phyloP scores from a whole-genome alignment of 225 moss, liverwort and hornwort species.

The Rhytidiadelphus loreus region DNA sequence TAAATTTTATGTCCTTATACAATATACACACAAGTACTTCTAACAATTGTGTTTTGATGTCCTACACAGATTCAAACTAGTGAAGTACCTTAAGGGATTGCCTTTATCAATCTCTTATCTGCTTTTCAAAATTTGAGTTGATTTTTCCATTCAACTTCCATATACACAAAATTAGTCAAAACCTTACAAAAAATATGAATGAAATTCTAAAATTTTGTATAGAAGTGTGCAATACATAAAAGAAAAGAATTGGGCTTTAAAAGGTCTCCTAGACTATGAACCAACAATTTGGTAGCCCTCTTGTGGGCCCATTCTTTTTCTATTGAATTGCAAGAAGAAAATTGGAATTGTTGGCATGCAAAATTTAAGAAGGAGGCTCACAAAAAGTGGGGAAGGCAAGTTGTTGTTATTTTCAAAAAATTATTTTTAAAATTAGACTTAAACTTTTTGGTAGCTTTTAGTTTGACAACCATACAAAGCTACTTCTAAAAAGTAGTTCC shows the following conservation, averaged over 20 bases:
- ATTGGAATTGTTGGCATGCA: not conserved
- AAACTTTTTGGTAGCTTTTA: not conserved
- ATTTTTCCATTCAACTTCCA: not conserved
- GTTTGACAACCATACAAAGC: not conserved
- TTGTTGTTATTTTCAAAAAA: fast-evolving
- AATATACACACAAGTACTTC: not conserved
- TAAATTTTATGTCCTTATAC: not conserved
- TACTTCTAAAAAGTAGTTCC: not conserved
- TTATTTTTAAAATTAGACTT: not conserved
- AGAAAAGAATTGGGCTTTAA: too few species aligned
- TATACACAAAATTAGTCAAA: not conserved
- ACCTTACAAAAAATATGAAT: not conserved
- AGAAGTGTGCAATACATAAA: too few species aligned
- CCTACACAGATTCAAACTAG: fast-evolving
- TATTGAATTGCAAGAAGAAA: not conserved
- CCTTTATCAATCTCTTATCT: not conserved
- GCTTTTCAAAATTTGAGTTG: not conserved
- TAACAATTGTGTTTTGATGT: fast-evolving
- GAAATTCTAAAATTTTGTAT: not conserved
- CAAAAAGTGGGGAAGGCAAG: not conserved
- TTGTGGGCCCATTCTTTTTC: too few species aligned
- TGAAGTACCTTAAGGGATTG: not conserved
- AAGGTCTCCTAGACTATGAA: too few species aligned
- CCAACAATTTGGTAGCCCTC: too few species aligned
- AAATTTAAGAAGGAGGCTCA: not conserved